Evolutionary conservation across 108 stramenopile species (phyloP), one percentile per base, ranked within the genome.

Genomic region (Nitzschia putrida): DNA sequence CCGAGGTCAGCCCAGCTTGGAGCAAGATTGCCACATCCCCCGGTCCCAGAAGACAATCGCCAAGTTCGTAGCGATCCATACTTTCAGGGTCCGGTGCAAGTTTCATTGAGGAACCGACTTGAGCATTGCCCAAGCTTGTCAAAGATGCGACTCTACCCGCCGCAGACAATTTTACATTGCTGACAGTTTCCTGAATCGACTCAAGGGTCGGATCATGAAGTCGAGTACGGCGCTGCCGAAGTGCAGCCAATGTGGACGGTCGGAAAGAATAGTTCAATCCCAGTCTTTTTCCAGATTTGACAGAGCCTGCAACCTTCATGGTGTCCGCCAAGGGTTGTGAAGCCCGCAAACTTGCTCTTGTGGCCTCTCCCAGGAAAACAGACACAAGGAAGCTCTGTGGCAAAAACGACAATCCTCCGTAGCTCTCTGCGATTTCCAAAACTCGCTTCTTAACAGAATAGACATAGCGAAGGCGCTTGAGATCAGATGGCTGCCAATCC

Each of bases 371-470:
- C 8, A 95, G 76, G 58, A 95, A 95, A 16, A 95, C 78, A 16
- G 90, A 91, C 7, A 95, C 88, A 51, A 95, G 88, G 69, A 95
- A 95, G 61, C 84, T 85, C 61, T 95, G 94, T 3, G 94, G 94
- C 66, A 95, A 68, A 67, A 95, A 95, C 9, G 85, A 87, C 5
- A 95, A 68, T 21, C 94, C 94, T 20, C 94, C 94, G 51, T 95
- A 95, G 43, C 80, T 85, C 68, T 95, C 94, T 26, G 90, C 87
- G 7, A 95, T 92, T 20, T 95, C 91, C 39, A 87, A 75, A 13
- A 95, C 94, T 54, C 89, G 92, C 72, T 86, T 83, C 67, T 95
- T 95, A 51, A 93, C 74, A 53, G 90, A 83, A 79, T 87, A 89
- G 12, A 95, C 91, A 61, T 95, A 95, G 16, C 90, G 84, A 41